Percentiles rank a stretch among this genome's conserved stretches.
Conservation (phyloP, 176 grass and related monocot genomes). For the Coix lacrymajobi region DNA sequence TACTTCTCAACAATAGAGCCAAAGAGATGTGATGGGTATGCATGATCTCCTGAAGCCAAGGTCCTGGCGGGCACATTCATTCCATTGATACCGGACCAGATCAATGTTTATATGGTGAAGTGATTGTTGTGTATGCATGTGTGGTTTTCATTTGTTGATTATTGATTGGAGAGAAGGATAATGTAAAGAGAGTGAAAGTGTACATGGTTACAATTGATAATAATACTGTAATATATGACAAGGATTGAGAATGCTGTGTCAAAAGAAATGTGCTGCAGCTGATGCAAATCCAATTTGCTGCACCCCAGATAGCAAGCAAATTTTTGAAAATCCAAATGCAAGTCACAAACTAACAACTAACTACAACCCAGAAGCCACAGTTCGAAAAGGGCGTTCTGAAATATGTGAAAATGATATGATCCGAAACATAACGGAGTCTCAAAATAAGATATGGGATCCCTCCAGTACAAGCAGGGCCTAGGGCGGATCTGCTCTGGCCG, state of each 20-base stretch:
- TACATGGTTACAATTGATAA: background rate
- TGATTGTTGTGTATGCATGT: constrained; percentile 12
- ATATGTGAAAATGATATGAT: background rate
- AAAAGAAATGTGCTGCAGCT: background rate
- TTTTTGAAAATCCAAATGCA: background rate
- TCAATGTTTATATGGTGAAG: background rate
- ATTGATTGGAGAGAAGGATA: background rate
- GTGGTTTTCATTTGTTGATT: constrained; percentile 3
- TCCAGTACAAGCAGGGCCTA: background rate
- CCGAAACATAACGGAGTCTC: background rate
- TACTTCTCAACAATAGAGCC: background rate
- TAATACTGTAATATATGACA: background rate
- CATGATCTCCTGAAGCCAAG: background rate
- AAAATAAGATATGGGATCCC: background rate
- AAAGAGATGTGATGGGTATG: background rate
- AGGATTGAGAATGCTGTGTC: background rate
- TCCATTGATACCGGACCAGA: background rate
- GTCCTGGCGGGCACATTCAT: background rate
- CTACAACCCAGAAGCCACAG: background rate
- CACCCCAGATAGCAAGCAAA: background rate
- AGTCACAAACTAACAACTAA: background rate
- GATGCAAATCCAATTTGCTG: background rate
- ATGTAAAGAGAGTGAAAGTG: background rate
- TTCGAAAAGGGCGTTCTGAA: background rate
- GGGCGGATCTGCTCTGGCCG: background rate